Evolutionary conservation across 1,284 basidiomycete species (phyloP), one percentile per base, ranked within the genome.

Genomic region (Thelephora terrestris): DNA sequence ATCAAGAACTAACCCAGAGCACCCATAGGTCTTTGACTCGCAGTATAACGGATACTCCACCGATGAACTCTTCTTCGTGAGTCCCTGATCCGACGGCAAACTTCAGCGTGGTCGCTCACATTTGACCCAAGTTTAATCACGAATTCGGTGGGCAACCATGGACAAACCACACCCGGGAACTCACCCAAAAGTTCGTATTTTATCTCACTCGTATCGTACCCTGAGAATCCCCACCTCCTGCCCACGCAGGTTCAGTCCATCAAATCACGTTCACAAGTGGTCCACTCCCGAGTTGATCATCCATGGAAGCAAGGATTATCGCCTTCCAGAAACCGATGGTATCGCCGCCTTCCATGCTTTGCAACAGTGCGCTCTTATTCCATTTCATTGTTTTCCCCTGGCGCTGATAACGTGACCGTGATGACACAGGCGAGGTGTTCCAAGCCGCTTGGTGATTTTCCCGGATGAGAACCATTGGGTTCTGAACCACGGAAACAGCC

Each of bases 391-490:
- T 45, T 61, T 49, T 60, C 14, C 58, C 53, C 37, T 53, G 58
- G 16, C 63, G 40, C 39, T 52, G 18, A 39, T 24, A 35, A 23
- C 46, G 29, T 47, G 34, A 50, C 14, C 48, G 49, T 6, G 35
- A 29, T 24, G 16, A 43, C 53, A 45, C 51, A 90, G 90, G 56
- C 76, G 73, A 46, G 80, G 78, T 12, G 68, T 96, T 25, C 86
- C 87, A 5, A 86, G 80, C 53, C 78, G 93, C 45, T 73, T 96
- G 45, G 76, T 96, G 9, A 81, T 93, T 56, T 96, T 96, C 76
- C 88, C 88, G 0, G 83, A 91, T 58, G 93, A 96, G 70, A 95
- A 95, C 59, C 92, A 95, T 63, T 94, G 89, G 89, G 87, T 89
- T 9, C 55, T 85, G 51, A 76, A 86, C 49, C 81, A 82, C 53